Evolutionary conservation across 2,329 filamentous ascomycete species (phyloP), one percentile per base, ranked within the genome.

Genomic region (Paraconiothyrium brasiliense): DNA sequence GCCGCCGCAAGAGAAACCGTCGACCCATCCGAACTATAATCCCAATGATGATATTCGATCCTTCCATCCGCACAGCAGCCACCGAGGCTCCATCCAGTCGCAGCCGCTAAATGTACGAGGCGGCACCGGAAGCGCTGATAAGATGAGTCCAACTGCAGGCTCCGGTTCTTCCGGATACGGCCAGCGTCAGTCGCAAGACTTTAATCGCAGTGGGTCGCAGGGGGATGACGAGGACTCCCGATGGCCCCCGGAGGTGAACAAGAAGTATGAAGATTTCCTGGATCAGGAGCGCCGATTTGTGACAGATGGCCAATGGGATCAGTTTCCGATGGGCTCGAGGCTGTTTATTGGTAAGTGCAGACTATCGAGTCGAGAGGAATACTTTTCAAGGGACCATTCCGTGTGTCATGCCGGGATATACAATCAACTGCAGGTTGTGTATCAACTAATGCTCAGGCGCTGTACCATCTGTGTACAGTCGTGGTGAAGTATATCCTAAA

Each of bases 291-390:
- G 90, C 63, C 86, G 85, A 67, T 92, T 92, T 76, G 91, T 93
- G 69, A 87, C 88, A 0, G 91, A 94, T 71, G 91, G 90, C 34
- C 88, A 91, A 70, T 94, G 92, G 92, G 91, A 94, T 71, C 87
- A 89, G 64, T 94, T 94, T 71, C 92, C 92, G 0, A 84, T 89
- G 56, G 90, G 90, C 4, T 93, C 91, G 20, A 85, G 92, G 62
- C 84, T 95, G 55, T 94, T 94, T 74, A 92, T 95, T 75, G 92
- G 92, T 92, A 84, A 76, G 86, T 46, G 49, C 41, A 35, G 35
- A 54, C 43, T 56, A 55, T 54, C 4, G 11, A 27, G 8, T 4
- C 9, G 9, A 20, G 14, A n/a, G 32, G 9, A 24, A 30, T n/a
- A 32, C 13, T 14, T 8, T 47, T 10, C 6, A 20, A 35, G 9